Conservation (phyloP, 2,329 filamentous ascomycete species). For the Ophiostoma sp. region DNA sequence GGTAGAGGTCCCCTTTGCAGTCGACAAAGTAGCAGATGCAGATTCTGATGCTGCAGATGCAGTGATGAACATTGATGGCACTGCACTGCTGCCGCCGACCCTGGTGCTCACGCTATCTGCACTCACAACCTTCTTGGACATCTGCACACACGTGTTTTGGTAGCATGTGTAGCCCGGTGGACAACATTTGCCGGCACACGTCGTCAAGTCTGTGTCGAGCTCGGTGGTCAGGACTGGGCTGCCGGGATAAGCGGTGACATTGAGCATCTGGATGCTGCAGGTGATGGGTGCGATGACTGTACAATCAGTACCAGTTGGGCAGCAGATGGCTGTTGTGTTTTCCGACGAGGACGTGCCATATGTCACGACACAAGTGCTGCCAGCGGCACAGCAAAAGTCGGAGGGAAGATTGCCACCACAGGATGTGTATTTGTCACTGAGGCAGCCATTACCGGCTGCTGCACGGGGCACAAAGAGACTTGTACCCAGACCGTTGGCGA, state of each 20-base stretch:
- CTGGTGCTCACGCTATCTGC: neutral
- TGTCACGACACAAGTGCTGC: constrained; percentile 19
- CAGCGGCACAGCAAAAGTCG: constrained; percentile 26
- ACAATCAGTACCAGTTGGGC: constrained; percentile 22
- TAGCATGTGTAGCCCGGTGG: constrained; percentile 23
- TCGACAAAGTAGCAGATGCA: too few species aligned
- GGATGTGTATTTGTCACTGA: constrained; percentile 16
- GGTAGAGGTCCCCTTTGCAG: too few species aligned
- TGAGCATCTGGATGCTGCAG: constrained; percentile 24
- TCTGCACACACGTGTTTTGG: neutral
- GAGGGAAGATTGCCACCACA: constrained; percentile 25
- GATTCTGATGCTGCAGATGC: neutral
- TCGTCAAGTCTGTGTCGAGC: constrained; percentile 17
- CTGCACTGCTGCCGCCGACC: neutral
- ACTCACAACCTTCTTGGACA: neutral
- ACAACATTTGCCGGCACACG: constrained; percentile 25
- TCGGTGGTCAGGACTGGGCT: constrained; percentile 23
- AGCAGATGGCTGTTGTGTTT: constrained; percentile 27
- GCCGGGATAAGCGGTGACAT: constrained; percentile 22
- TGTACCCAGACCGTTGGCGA: too few species aligned
- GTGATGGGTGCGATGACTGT: constrained; percentile 22
- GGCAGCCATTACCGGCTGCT: constrained; percentile 2
- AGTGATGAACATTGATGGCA: neutral
- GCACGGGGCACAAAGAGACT: too few species aligned
- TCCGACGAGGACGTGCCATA: neutral